Conservation (phyloP, 768 basidiomycete genomes). For the Boletus tylopilopsis region DNA sequence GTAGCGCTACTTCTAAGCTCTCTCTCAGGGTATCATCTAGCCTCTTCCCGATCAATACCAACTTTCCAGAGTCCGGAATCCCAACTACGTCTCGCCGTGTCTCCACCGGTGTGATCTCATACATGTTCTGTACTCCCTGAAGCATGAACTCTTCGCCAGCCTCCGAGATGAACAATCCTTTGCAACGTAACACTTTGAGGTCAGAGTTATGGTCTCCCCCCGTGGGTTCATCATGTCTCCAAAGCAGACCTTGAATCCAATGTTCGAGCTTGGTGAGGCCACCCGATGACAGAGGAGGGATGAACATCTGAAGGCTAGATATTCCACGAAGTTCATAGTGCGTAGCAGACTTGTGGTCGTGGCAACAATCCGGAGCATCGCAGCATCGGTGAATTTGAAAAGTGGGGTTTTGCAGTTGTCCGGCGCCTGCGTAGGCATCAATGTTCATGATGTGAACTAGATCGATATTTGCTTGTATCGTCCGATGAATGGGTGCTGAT, state of each 20-base stretch:
- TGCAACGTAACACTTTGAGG: slow-evolving; percentile 78
- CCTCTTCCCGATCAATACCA: slow-evolving; percentile 87
- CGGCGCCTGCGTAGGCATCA: slow-evolving; percentile 64
- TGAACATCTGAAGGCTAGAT: slow-evolving; percentile 68
- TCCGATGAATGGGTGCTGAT: slow-evolving; percentile 67
- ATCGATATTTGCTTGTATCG: slow-evolving; percentile 69
- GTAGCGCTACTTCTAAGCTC: slow-evolving; percentile 45
- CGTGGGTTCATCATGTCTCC: slow-evolving; percentile 64
- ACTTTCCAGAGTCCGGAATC: slow-evolving; percentile 64
- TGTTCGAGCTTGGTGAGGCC: slow-evolving; percentile 59
- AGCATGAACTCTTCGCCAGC: slow-evolving; percentile 65
- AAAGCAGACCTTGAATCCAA: slow-evolving; percentile 79
- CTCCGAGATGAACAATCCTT: slow-evolving; percentile 67
- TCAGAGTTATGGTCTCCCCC: slow-evolving; percentile 15
- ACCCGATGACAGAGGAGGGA: slow-evolving; percentile 52
- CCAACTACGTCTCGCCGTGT: slow-evolving; percentile 38
- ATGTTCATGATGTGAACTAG: slow-evolving; percentile 76
- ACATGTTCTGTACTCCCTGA: slow-evolving; percentile 90
- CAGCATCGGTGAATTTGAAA: slow-evolving; percentile 31
- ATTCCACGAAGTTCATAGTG: slow-evolving; percentile 82
- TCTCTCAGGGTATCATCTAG: slow-evolving; percentile 51
- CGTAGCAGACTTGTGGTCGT: slow-evolving; percentile 32
- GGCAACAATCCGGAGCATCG: slow-evolving; percentile 28
- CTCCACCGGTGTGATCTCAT: slow-evolving; percentile 63
- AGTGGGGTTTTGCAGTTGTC: slow-evolving; percentile 21